Conservation (phyloP, 306 rosid species). For the Castanea crenata region DNA sequence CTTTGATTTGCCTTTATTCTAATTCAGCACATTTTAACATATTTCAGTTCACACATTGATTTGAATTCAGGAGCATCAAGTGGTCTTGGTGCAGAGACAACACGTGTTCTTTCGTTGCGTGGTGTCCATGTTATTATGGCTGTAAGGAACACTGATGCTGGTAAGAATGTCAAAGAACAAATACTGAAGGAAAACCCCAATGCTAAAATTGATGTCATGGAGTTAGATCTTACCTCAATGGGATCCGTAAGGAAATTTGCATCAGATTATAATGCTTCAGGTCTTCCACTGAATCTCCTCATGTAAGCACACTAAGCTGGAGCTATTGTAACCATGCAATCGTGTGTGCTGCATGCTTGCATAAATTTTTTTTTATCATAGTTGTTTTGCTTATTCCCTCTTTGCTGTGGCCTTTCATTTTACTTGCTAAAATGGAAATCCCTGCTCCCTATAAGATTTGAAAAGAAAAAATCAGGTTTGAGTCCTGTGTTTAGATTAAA, state of each 20-base stretch:
- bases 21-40: background rate
- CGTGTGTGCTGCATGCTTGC: background rate
- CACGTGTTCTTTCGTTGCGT: constrained; percentile 66
- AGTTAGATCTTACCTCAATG: constrained; percentile 71
- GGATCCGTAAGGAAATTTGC: constrained; percentile 74
- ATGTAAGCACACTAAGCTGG: constrained; percentile 44
- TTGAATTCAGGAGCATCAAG: constrained; percentile 72
- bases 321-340: background rate
- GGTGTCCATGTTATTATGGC: constrained; percentile 86
- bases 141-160: constrained; percentile 60
- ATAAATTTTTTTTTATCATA: background rate
- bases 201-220: constrained; percentile 64
- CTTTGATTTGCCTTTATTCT: background rate
- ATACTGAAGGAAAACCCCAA: constrained; percentile 52
- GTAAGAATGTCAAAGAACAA: constrained; percentile 42
- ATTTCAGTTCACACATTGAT: background rate
- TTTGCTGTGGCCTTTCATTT: background rate
- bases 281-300: constrained; percentile 60
- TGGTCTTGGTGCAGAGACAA: constrained; percentile 76
- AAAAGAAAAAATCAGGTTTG: background rate
- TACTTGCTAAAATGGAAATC: background rate
- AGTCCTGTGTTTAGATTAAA: background rate
- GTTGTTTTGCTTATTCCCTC: background rate
- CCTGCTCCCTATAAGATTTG: background rate
- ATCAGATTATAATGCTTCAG: constrained; percentile 55